Evolutionary conservation across 2,329 filamentous ascomycete species (phyloP).

Genomic region (Cladophialophora immunda): DNA sequence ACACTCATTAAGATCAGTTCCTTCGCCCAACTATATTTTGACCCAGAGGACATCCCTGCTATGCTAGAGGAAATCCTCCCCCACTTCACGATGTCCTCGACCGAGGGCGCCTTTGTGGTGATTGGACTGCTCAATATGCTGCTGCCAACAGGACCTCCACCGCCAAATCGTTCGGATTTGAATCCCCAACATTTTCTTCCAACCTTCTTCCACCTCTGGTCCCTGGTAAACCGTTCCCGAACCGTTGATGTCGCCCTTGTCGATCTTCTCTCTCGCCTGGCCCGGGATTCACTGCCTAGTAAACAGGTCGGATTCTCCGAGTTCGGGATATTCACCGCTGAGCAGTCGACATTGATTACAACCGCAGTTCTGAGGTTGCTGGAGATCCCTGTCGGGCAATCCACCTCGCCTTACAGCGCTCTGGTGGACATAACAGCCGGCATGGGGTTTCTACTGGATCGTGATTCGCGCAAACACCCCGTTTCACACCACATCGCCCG

Average conservation of each 20-base stretch:
- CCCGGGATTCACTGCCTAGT: constrained; percentile 81
- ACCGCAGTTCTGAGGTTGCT: constrained; percentile 87
- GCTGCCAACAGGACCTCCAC: constrained; percentile 82
- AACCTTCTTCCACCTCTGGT: constrained; percentile 97
- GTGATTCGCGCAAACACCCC: constrained; percentile 93
- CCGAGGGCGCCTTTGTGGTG: constrained; percentile 93
- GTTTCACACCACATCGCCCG: constrained; percentile 90
- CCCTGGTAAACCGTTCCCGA: constrained; percentile 87
- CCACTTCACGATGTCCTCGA: constrained; percentile 92
- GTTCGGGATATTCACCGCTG: constrained; percentile 89
- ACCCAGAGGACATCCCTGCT: constrained; percentile 81
- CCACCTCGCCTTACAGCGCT: constrained; percentile 86
- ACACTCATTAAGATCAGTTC: constrained; percentile 88
- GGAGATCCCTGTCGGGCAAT: constrained; percentile 95
- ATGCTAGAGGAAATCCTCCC: constrained; percentile 83
- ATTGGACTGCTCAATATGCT: constrained; percentile 85
- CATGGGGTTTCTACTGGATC: constrained; percentile 84
- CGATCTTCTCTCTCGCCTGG: constrained; percentile 86
- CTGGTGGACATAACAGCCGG: constrained; percentile 84
- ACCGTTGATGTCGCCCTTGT: constrained; percentile 86
- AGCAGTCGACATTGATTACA: constrained; percentile 92
- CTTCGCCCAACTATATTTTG: constrained; percentile 91
- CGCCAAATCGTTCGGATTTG: constrained; percentile 75
- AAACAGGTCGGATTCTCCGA: constrained; percentile 80
- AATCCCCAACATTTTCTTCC: constrained; percentile 89